Base-by-base conservation (phyloP, 192 early-diverging fungal species). In the Geosiphon pyriformis region DNA sequence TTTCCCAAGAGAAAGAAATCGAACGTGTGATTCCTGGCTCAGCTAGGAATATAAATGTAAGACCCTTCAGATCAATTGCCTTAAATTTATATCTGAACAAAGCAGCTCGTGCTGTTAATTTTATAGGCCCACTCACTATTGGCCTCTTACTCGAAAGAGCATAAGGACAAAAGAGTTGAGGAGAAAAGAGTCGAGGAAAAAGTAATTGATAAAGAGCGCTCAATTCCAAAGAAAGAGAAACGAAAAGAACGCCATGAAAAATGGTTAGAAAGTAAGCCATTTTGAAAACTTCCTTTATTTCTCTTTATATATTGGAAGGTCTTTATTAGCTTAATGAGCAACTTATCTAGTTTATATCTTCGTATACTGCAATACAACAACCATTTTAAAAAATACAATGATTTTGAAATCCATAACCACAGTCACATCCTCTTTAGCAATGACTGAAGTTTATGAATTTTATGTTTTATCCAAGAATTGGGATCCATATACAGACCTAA, bases 221-320 rank as follows among this genome's bases (percentile, higher is more conserved):
- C 37, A 42, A 42, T 42, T 15, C 23, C 53, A 55, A 55, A 55
- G 25, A 55, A 55, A 55, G 53, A 20, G 22, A 55, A 55, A 23
- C 53, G 12, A 12, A 55, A 23, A 4, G 53, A 55, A 22, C 53
- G 53, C 11, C 53, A 55, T 55, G 53, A 1, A 12, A 55, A 55
- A 23, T 55, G 53, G 53, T 12, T 55, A 55, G 18, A 55, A 55
- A 55, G 53, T 55, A 4, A 20, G 23, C 27, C 20, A 26, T 55
- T 1, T 49, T 2, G 17, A 2, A n/a, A 49, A 2, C 22, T n/a
- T n/a, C n/a, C n/a, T n/a, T n/a, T n/a, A n/a, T n/a, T n/a, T n/a
- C n/a, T n/a, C n/a, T n/a, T n/a, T n/a, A n/a, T n/a, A n/a, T n/a
- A n/a, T n/a, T n/a, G n/a, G n/a, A 42, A 42, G 6, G 7, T 42